Evolutionary conservation across 331 rosid genomes (phyloP), one percentile per base, ranked within the genome.

Genomic region (Telfairia occidentalis): DNA sequence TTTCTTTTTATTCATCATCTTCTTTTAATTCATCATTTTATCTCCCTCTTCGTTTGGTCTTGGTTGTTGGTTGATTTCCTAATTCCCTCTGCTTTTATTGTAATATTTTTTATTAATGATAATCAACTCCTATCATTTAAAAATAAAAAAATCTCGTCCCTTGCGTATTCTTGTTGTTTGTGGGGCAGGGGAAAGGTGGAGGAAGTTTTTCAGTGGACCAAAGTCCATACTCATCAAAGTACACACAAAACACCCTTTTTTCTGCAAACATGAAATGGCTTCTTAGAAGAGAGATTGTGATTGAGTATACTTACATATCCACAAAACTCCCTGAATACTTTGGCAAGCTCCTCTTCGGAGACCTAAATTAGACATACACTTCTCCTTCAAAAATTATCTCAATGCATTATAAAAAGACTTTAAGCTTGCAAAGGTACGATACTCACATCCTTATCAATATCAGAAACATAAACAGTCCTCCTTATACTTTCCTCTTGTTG

Each of bases 281-380:
- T 37, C 19, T 9, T 13, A 21, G 34, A 45, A 32, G 5, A 45
- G 7, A 32, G 29, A 73, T 37, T 30, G 46, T 9, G 34, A n/a
- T 40, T 35, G 54, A 65, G 64, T 76, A 34, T 58, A 65, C 95
- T 87, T 86, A 92, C 98, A 70, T 90, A 96, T 71, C 98, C 98
- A 66, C 97, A 92, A 70, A 29, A 71, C 29, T 66, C 81, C 77
- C 87, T 86, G 86, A 92, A 92, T 77, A 92, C 83, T 69, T 92
- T 96, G 58, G 97, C 98, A 78, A 92, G 98, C 78, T 86, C 87
- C 92, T 92, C 98, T 89, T 92, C 97, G 28, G 98, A 90, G 76
- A 90, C 98, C 98, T 92, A 73, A 53, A 82, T 46, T 34, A 80
- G 75, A 61, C 81, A 82, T 49, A 35, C 26, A 53, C n/a, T 34